Percentiles rank a stretch among this genome's conserved stretches.
phyloP scores from a whole-genome alignment of 257 asterid species.

The Lycium ferocissimum region DNA sequence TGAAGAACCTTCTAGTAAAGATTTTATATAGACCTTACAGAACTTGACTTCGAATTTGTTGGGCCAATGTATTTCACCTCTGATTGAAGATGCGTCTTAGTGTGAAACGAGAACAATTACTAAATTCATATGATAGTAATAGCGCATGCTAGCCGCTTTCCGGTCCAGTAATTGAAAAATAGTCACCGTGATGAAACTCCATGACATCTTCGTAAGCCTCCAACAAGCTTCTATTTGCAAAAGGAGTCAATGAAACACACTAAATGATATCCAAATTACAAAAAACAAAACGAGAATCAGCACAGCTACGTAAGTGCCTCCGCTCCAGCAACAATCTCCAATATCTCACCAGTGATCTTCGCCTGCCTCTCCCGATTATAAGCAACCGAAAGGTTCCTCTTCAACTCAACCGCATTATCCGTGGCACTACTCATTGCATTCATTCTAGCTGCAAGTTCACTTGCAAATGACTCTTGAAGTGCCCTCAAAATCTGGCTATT shows the following conservation, averaged over 20 bases:
- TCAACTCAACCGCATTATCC: conserved; percentile 72
- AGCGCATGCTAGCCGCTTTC: no score
- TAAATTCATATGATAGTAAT: no score
- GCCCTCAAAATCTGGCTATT: conserved; percentile 83
- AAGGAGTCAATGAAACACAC: background rate
- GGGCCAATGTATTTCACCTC: no score
- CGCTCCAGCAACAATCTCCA: conserved; percentile 83
- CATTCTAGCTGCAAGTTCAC: conserved; percentile 79
- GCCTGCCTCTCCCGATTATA: conserved; percentile 78
- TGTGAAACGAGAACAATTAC: no score
- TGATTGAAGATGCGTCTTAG: no score
- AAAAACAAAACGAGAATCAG: conserved; percentile 18
- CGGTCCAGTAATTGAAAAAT: no score
- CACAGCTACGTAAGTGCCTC: conserved; percentile 52
- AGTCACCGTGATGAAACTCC: no score
- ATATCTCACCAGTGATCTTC: conserved; percentile 69
- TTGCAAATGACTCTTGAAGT: conserved; percentile 81
- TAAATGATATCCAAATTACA: background rate
- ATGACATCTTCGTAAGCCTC: background rate
- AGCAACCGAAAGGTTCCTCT: conserved; percentile 57
- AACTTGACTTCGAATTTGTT: no score
- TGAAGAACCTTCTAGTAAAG: no score
- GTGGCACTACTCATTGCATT: conserved; percentile 80
- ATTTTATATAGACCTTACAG: no score
- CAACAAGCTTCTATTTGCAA: background rate